These are phyloP conservation scores for Penicillium longicatenatum DNA, from an alignment of 495 filamentous ascomycete species.

Conservation along the genomic window DNA sequence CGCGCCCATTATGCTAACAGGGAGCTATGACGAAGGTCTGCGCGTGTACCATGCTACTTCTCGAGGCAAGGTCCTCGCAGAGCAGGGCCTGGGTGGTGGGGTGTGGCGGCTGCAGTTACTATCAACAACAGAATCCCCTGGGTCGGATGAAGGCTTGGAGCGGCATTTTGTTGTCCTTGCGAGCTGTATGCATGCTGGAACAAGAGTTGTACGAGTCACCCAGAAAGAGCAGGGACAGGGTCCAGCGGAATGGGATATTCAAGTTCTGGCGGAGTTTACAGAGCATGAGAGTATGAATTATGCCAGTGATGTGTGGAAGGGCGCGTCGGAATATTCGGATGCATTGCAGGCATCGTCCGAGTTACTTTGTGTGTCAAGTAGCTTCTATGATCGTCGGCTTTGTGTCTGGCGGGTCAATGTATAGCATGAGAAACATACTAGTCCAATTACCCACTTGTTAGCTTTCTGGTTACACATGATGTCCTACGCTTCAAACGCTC, in stretches of 20 bases:
- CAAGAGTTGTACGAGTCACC: conserved; percentile 62
- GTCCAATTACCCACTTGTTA: too few species aligned
- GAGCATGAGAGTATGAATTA: conserved; percentile 97
- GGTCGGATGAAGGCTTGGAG: conserved; percentile 2
- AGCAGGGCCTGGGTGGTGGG: conserved; percentile 75
- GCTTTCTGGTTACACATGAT: conserved; percentile 1
- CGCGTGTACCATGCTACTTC: conserved; percentile 59
- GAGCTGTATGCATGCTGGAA: conserved; percentile 92
- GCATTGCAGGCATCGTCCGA: conserved; percentile 17
- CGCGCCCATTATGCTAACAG: conserved; percentile 68
- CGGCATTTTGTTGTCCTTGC: conserved; percentile 65
- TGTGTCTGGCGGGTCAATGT: conserved; percentile 67
- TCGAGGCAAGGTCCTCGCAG: conserved; percentile 51
- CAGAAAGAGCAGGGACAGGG: conserved; percentile 19
- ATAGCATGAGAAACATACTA: conserved; percentile 12
- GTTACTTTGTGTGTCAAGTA: conserved; percentile 69
- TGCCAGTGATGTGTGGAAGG: conserved; percentile 71
- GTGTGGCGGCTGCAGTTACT: conserved; percentile 85
- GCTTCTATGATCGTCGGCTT: conserved; percentile 84
- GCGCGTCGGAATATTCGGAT: conserved; percentile 14
- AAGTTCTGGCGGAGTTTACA: conserved; percentile 72
- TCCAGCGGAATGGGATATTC: conserved; percentile 55
- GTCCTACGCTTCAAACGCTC: background rate
- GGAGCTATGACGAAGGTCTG: conserved; percentile 88
- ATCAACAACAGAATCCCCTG: conserved; percentile 15